Conservation (phyloP, 2,329 filamentous ascomycete species). For the Westerdykella ornata region DNA sequence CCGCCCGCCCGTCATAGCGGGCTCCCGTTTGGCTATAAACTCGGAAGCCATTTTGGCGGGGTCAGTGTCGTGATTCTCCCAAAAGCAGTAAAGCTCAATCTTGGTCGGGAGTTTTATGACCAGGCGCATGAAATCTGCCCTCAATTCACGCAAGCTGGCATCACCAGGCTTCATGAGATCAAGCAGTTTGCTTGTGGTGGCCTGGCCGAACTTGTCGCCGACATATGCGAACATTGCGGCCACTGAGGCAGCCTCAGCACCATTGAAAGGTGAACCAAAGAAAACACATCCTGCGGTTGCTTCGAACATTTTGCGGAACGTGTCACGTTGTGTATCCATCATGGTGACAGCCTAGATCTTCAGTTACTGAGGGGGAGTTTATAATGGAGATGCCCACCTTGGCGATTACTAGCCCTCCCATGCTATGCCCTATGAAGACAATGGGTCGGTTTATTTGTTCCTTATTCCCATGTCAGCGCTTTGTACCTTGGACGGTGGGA, state of each 20-base stretch:
- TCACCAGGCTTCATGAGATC: slow-evolving; percentile 3
- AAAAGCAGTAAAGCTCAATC: slow-evolving; percentile 4
- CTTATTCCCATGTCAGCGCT: not conserved
- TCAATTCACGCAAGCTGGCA: not conserved
- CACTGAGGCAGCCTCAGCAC: slow-evolving; percentile 1
- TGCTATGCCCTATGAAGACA: slow-evolving; percentile 5
- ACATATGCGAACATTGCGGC: slow-evolving; percentile 2
- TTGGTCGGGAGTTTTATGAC: not conserved
- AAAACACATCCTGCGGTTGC: slow-evolving; percentile 2
- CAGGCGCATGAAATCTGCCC: slow-evolving; percentile 2
- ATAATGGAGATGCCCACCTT: not conserved
- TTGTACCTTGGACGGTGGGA: not conserved
- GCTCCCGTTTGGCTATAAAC: slow-evolving; percentile 1
- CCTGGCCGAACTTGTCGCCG: slow-evolving; percentile 1
- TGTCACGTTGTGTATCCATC: not conserved
- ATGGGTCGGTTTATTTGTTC: slow-evolving; percentile 1
- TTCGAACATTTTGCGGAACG: slow-evolving; percentile 2
- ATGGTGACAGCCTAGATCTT: not conserved
- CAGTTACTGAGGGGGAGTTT: not conserved
- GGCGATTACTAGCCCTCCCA: slow-evolving; percentile 4
- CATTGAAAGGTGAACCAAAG: slow-evolving; percentile 3
- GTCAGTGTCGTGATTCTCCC: slow-evolving; percentile 3
- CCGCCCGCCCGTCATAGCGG: not conserved
- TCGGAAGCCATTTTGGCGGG: slow-evolving; percentile 2
- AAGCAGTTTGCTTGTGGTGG: slow-evolving; percentile 1